Conservation (phyloP, 768 basidiomycete species). For the Collybiopsis luxurians region DNA sequence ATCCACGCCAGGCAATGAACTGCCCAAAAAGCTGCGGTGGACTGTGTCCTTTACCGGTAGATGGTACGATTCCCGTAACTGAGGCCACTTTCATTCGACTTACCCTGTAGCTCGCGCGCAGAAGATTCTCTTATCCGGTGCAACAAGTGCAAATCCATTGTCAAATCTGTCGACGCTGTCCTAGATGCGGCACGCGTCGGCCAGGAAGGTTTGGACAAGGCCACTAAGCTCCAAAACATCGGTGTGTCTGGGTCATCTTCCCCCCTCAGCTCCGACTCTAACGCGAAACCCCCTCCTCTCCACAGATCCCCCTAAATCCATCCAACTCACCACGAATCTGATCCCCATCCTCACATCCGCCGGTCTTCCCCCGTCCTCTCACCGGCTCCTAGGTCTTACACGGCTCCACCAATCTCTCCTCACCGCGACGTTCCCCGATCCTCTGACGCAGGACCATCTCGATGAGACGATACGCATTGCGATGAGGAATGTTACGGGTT, state of each 20-base stretch:
- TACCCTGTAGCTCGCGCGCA: conserved; percentile 21
- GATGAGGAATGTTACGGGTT: conserved; percentile 49
- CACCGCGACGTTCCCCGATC: conserved; percentile 43
- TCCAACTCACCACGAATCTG: conserved; percentile 60
- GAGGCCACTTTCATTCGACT: neutral
- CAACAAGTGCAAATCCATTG: conserved; percentile 47
- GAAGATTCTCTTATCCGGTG: conserved; percentile 52
- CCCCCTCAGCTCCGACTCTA: neutral
- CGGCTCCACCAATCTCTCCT: conserved; percentile 73
- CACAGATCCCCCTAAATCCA: conserved; percentile 56
- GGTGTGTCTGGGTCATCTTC: conserved; percentile 34
- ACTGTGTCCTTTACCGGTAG: conserved; percentile 53
- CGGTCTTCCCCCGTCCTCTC: conserved; percentile 59
- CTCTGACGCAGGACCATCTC: conserved; percentile 46
- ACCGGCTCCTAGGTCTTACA: conserved; percentile 74
- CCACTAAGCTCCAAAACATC: conserved; percentile 54
- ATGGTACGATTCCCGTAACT: conserved; percentile 38
- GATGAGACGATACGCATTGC: conserved; percentile 63
- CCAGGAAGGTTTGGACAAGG: conserved; percentile 74
- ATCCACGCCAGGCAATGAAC: conserved; percentile 65
- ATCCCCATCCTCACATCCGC: conserved; percentile 61
- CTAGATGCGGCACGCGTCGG: conserved; percentile 67
- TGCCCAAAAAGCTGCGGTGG: conserved; percentile 75
- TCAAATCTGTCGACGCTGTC: conserved; percentile 49
- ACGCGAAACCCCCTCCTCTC: neutral